These are phyloP conservation scores for Leptographium radiaticola DNA, from an alignment of 2,329 filamentous ascomycete genomes.

Conservation along the genomic window DNA sequence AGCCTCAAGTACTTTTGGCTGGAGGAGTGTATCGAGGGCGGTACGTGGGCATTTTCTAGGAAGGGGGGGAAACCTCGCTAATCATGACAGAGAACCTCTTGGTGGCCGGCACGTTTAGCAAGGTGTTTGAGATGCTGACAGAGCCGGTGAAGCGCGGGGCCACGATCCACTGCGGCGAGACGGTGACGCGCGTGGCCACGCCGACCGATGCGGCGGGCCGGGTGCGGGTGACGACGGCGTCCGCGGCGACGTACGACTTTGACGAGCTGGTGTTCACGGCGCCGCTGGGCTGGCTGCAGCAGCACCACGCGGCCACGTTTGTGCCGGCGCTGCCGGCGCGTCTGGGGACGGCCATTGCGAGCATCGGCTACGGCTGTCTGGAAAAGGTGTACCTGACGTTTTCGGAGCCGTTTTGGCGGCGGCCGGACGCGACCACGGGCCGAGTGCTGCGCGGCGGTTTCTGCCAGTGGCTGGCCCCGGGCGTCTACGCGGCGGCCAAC, in stretches of 20 bases:
- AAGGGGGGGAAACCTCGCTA: too few species aligned
- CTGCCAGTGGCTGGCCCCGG: conserved; percentile 61
- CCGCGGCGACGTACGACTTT: conserved; percentile 35
- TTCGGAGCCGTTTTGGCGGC: conserved; percentile 59
- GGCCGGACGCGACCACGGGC: conserved; percentile 20
- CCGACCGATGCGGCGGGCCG: conserved; percentile 14
- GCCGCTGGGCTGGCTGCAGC: conserved; percentile 57
- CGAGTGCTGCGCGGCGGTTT: conserved; percentile 45
- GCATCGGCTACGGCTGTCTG: conserved; percentile 55
- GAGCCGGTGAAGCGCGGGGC: conserved; percentile 42
- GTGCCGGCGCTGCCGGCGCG: conserved; percentile 43
- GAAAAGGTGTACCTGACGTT: conserved; percentile 59
- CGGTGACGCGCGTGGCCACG: conserved; percentile 29
- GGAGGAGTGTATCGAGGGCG: conserved; percentile 64
- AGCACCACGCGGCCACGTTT: conserved; percentile 41
- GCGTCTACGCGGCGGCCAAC: conserved; percentile 49
- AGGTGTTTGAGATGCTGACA: conserved; percentile 44
- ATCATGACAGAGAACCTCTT: conserved; percentile 40
- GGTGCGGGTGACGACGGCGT: conserved; percentile 31
- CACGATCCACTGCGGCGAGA: conserved; percentile 36
- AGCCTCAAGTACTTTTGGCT: conserved; percentile 68
- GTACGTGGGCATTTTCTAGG: conserved; percentile 21
- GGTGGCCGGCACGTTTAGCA: conserved; percentile 44
- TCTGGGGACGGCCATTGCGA: conserved; percentile 46
- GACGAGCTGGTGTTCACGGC: conserved; percentile 57